phyloP scores from a whole-genome alignment of 768 basidiomycete species.

The Tricholoma bakamatsutake region DNA sequence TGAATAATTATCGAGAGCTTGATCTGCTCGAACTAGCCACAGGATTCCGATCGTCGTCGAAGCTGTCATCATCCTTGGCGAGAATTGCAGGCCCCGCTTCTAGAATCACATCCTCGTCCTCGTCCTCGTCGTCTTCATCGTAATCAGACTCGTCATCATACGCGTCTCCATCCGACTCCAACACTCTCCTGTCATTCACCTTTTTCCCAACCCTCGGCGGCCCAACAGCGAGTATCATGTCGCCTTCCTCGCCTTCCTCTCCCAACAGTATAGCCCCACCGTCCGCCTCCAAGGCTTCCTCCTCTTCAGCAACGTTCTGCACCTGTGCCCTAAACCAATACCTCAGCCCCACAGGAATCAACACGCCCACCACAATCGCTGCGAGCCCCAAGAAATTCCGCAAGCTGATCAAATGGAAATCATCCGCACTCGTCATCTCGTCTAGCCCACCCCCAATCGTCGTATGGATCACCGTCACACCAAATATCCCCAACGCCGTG shows the following conservation, averaged over 20 bases:
- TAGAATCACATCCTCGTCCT: slow-evolving; percentile 67
- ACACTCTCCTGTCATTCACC: slow-evolving; percentile 25
- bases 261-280: slow-evolving; percentile 11
- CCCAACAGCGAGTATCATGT: slow-evolving; percentile 51
- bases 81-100: slow-evolving; percentile 61
- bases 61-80: slow-evolving; percentile 14
- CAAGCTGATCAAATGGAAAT: slow-evolving; percentile 93
- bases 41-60: slow-evolving; percentile 7
- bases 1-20: slow-evolving; percentile 7
- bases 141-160: slow-evolving; percentile 34
- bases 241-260: slow-evolving; percentile 28
- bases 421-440: slow-evolving; percentile 89
- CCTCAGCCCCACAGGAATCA: slow-evolving; percentile 87
- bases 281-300: slow-evolving; percentile 10
- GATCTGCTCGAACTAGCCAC: slow-evolving; percentile 14
- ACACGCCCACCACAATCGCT: slow-evolving; percentile 84
- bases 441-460: slow-evolving; percentile 92
- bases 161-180: slow-evolving; percentile 27
- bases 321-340: slow-evolving; percentile 74
- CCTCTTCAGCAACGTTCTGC: slow-evolving; percentile 27
- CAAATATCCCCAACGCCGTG: slow-evolving; percentile 87
- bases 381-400: slow-evolving; percentile 82
- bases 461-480: slow-evolving; percentile 90
- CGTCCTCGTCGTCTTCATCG: slow-evolving; percentile 39
- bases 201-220: slow-evolving; percentile 41